A percentile compares a stretch with the other conserved stretches of the same genome.
Evolutionary conservation across 176 grass and related monocot genomes (phyloP).

Genomic region (Ensete glaucum): DNA sequence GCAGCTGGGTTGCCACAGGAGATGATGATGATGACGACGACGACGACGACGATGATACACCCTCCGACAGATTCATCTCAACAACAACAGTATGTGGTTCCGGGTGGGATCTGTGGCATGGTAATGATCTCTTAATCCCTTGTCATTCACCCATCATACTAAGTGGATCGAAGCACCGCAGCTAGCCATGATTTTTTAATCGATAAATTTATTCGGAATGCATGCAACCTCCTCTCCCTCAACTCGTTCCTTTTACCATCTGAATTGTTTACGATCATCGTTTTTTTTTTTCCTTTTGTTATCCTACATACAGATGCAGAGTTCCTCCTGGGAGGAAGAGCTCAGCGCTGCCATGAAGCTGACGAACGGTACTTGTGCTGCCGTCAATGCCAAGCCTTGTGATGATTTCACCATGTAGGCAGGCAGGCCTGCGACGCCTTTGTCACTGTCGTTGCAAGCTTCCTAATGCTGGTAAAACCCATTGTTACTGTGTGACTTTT

Average conservation of each 20-base stretch:
- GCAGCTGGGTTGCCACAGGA: slow-evolving; percentile 1
- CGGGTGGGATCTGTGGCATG: not conserved
- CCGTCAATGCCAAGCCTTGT: not conserved
- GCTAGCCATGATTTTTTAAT: no score
- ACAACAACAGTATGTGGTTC: not conserved
- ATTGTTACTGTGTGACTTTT: no score
- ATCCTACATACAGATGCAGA: not conserved
- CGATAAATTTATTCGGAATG: no score
- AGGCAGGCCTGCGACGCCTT: no score
- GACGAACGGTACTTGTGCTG: not conserved
- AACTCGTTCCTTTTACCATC: no score
- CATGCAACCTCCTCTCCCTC: no score
- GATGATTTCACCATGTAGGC: no score
- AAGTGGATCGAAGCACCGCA: no score
- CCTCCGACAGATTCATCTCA: not conserved
- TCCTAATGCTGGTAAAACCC: no score
- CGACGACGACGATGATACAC: not conserved
- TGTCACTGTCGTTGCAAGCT: no score
- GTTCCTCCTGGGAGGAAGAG: not conserved
- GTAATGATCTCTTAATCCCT: not conserved
- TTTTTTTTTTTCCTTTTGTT: not conserved
- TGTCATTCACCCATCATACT: not conserved
- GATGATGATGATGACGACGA: not conserved
- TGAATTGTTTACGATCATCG: no score
- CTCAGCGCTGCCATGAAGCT: not conserved